Base-by-base conservation (phyloP, 176 grass and related monocot species). In the Tuctoria greenei region DNA sequence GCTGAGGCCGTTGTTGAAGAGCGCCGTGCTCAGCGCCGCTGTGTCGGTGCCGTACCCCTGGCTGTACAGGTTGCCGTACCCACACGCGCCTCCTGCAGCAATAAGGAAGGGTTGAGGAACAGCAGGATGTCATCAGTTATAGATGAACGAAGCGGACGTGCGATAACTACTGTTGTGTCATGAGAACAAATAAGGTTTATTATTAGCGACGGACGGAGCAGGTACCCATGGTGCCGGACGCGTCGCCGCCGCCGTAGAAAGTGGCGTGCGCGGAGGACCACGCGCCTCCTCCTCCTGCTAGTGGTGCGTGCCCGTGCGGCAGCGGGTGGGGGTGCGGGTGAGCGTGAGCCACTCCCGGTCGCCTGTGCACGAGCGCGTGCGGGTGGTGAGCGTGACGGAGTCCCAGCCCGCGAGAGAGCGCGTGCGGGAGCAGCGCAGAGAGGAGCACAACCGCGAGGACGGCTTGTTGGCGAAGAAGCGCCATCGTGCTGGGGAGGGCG, bases 51-150 rank as follows among this genome's bases (percentile, higher is more conserved):
- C 93, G 71, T 97, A 97, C 10, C 93, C 93, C 79, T 87, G 81
- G 86, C 93, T 93, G 90, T 97, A 97, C 0, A 97, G 83, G 84
- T 97, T 93, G 11, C 93, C 93, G 39, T 97, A 97, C 26, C 93
- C 93, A n/a, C 93, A 97, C 47, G 93, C 93, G 0, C 93, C 93
- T 6, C 92, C 92, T 96, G 73, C 68, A 26, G 2, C 31, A 31
- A 31, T 3, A 1, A 74, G 2, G 1, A 0, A 42, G 1, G 45
- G 20, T 3, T 17, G 11, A 49, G 11, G 35, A 15, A 4, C 0
- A n/a, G n/a, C n/a, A n/a, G n/a, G n/a, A n/a, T n/a, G n/a, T n/a
- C 31, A 31, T 1, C 0, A 36, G n/a, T 75, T 61, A 4, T 61
- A 2, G 1, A 45, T 3, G 41, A 46, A 25, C 2, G 5, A 15